Base-by-base conservation (phyloP, 1,284 basidiomycete genomes). In the Grifola frondosa region DNA sequence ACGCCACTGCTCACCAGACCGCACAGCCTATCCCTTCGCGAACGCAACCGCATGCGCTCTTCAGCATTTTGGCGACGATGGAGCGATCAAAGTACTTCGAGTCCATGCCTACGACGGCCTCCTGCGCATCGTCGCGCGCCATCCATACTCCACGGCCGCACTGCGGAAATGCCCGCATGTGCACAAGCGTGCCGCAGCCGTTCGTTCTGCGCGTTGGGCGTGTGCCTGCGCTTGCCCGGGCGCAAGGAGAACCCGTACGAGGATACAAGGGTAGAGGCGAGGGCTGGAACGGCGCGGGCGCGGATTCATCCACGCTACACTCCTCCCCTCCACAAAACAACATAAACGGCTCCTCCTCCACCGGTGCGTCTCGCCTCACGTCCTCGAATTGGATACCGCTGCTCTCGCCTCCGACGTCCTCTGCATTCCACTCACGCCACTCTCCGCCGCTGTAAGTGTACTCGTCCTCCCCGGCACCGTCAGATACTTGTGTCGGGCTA, bases 21-120 rank as follows among this genome's bases (percentile, higher is more conserved):
- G 76, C 69, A 60, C 82, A 85, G 19, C 78, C 82, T 10, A 85
- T 67, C 4, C 79, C 80, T 59, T 83, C 80, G 35, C 77, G 70
- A 30, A 81, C 60, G 54, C 83, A 84, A 16, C 81, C 80, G 50
- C 81, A 85, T 3, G 75, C 64, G 50, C 72, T 80, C 51, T 67
- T 68, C 46, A 75, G 65, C 61, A 77, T 73, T 58, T 70, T 73
- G 26, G 71, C 70, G 7, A 73, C 65, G 9, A 70, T 65, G 12
- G 65, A 57, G 29, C 68, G 63, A 44, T 77, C 77, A 57, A 82
- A 80, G 58, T 82, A 82, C 6, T 60, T 61, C 9, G 74, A 52
- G 42, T 81, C 76, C 53, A 85, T 62, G 33, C 69, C 55, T 33
- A 75, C 68, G 30, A 86, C 77, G 7, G 66, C 61, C 30, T 70